Evolutionary conservation across 164 flowering plant species (phyloP).

Genomic region (Santalum album): DNA sequence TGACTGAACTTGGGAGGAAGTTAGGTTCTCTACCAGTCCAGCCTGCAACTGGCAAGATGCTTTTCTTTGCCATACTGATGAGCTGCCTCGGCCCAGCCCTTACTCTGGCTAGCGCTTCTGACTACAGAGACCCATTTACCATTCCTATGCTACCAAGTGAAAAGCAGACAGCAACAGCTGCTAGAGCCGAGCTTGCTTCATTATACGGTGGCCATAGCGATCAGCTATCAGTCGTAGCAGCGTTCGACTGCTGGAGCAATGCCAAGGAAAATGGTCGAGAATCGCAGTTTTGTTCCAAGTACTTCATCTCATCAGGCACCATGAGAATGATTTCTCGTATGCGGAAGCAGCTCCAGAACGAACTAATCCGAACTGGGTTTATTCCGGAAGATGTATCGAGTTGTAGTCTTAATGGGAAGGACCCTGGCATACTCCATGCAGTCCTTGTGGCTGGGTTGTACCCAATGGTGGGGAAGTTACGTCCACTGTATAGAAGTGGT

Average conservation of each 20-base stretch:
- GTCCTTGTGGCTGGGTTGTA: slow-evolving; percentile 82
- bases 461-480: slow-evolving; percentile 82
- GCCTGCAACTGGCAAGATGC: slow-evolving; percentile 91
- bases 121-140: slow-evolving; percentile 68
- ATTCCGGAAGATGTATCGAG: slow-evolving; percentile 44
- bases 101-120: slow-evolving; percentile 87
- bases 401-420: slow-evolving; percentile 63
- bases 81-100: slow-evolving; percentile 95
- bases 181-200: slow-evolving; percentile 64
- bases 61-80: slow-evolving; percentile 73
- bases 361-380: slow-evolving; percentile 54
- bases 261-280: slow-evolving; percentile 64
- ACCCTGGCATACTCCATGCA: slow-evolving; percentile 82
- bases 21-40: slow-evolving; percentile 83
- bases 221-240: slow-evolving; percentile 75
- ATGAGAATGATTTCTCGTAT: slow-evolving; percentile 66
- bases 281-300: slow-evolving; percentile 55
- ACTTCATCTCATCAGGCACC: slow-evolving; percentile 53
- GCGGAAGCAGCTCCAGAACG: slow-evolving; percentile 73
- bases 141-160: slow-evolving; percentile 64
- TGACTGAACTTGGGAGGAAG: slow-evolving; percentile 80
- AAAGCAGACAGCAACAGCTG: slow-evolving; percentile 57
- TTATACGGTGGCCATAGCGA: slow-evolving; percentile 79
- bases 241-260: slow-evolving; percentile 80
- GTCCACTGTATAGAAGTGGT: slow-evolving; percentile 24